phyloP scores from a whole-genome alignment of 1,284 basidiomycete species.

The Veloboletus limbatus region DNA sequence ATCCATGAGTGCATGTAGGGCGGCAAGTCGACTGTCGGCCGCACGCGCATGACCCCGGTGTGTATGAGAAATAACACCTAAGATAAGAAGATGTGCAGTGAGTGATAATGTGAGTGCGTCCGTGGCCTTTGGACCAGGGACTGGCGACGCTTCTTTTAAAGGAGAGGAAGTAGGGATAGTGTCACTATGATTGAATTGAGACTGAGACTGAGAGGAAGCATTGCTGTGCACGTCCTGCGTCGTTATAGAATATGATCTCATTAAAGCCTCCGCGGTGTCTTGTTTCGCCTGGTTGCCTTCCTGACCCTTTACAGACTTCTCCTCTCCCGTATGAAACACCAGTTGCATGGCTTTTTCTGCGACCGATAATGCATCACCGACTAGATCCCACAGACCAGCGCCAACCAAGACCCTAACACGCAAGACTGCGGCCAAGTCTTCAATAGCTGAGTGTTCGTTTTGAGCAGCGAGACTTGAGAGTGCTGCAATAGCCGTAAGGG shows the following conservation, averaged over 20 bases:
- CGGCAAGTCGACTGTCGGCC: constrained; percentile 47
- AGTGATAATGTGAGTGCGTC: constrained; percentile 43
- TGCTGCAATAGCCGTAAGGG: constrained; percentile 42
- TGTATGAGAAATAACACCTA: constrained; percentile 57
- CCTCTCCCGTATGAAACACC: constrained; percentile 26
- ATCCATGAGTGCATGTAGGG: constrained; percentile 63
- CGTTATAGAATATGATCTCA: constrained; percentile 34
- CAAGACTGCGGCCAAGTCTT: constrained; percentile 47
- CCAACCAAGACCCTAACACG: constrained; percentile 51
- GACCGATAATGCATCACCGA: constrained; percentile 41
- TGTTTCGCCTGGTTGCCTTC: constrained; percentile 17
- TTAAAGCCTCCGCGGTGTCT: constrained; percentile 11
- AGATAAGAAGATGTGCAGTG: constrained; percentile 51
- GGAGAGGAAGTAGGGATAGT: constrained; percentile 1
- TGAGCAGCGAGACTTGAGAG: constrained; percentile 40
- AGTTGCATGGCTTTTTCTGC: constrained; percentile 48
- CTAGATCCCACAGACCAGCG: constrained; percentile 50
- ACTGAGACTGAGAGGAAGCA: constrained; percentile 30
- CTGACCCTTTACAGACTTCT: constrained; percentile 5
- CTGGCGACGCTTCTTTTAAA: not conserved
- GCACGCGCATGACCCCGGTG: constrained; percentile 48
- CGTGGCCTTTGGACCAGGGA: constrained; percentile 19
- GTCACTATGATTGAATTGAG: constrained; percentile 17
- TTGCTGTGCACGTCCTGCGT: constrained; percentile 26
- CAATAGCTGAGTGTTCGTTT: constrained; percentile 44